A percentile compares a stretch with the other conserved stretches of the same genome.
These are phyloP conservation scores for Hericium erinaceus DNA, from an alignment of 768 basidiomycete genomes.

Conservation along the genomic window DNA sequence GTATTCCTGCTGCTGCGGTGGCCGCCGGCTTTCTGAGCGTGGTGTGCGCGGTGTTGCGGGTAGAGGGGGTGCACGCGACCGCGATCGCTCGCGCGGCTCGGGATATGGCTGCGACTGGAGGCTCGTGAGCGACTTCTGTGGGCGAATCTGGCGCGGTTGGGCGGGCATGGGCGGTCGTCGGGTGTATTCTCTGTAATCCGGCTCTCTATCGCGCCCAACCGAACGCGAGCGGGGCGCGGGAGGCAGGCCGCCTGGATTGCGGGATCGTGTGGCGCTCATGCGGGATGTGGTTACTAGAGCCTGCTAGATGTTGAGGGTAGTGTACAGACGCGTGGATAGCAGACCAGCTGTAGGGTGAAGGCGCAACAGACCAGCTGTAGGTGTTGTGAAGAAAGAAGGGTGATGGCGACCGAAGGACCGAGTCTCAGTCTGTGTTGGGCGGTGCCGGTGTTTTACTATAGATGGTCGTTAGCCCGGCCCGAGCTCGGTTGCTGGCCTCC, in stretches of 20 bases:
- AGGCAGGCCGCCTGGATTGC: constrained; percentile 26
- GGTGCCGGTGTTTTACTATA: too few species aligned
- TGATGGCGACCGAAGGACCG: background rate
- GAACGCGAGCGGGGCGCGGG: constrained; percentile 31
- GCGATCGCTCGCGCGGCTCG: background rate
- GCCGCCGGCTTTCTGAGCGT: background rate
- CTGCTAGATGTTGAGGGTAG: background rate
- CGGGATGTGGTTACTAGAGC: background rate
- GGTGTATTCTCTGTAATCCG: constrained; percentile 6
- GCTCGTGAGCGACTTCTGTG: constrained; percentile 14
- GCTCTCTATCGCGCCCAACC: constrained; percentile 14
- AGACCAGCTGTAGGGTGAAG: background rate
- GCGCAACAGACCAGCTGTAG: too few species aligned
- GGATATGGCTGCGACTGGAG: constrained; percentile 3
- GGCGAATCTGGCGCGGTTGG: constrained; percentile 12
- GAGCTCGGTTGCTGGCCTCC: too few species aligned
- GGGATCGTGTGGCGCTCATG: constrained; percentile 12
- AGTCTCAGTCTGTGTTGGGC: too few species aligned
- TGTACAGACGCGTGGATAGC: background rate
- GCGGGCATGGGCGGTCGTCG: constrained; percentile 5
- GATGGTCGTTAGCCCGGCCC: too few species aligned
- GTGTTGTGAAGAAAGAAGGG: background rate
- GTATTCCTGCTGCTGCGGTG: background rate
- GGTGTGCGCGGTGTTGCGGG: constrained; percentile 2
- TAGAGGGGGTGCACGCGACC: constrained; percentile 10